phyloP scores from a whole-genome alignment of 1,139 yeast genomes.

The Taphrina betulina region DNA sequence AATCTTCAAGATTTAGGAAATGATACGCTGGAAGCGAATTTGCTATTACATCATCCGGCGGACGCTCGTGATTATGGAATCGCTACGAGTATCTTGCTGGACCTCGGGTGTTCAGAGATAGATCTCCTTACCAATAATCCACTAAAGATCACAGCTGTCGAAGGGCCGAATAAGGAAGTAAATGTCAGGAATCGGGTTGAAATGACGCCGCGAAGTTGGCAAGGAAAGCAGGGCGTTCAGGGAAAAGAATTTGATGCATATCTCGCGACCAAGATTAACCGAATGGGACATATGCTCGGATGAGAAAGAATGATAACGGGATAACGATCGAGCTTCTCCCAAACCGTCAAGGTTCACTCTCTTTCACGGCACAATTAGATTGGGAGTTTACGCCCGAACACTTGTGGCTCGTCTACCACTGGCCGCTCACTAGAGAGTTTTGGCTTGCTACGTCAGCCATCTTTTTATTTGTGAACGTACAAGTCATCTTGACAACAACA shows the following conservation, averaged over 20 bases:
- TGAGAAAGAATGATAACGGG: too few relatives aligned
- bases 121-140: slow-evolving; percentile 91
- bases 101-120: slow-evolving; percentile 71
- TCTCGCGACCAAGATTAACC: slow-evolving; percentile 76
- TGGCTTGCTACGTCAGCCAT: too few relatives aligned
- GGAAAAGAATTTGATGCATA: slow-evolving; percentile 89
- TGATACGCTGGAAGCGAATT: slow-evolving; percentile 94
- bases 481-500: too few relatives aligned
- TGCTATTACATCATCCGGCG: slow-evolving; percentile 91
- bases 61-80: slow-evolving; percentile 90
- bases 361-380: too few relatives aligned
- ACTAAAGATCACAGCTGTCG: slow-evolving; percentile 91
- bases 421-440: too few relatives aligned
- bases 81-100: slow-evolving; percentile 88
- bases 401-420: too few relatives aligned
- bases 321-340: too few relatives aligned
- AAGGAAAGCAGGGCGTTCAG: slow-evolving; percentile 55
- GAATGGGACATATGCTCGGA: slow-evolving; percentile 87
- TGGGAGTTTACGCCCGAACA: too few relatives aligned
- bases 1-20: slow-evolving; percentile 97
- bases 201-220: slow-evolving; percentile 96
- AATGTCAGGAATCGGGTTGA: slow-evolving; percentile 84
- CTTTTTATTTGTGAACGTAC: too few relatives aligned
- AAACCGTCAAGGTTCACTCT: too few relatives aligned
- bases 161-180: slow-evolving; percentile 70